Evolutionary conservation across 345 rosid genomes (phyloP).

Genomic region (Raphanus raphanistrum): DNA sequence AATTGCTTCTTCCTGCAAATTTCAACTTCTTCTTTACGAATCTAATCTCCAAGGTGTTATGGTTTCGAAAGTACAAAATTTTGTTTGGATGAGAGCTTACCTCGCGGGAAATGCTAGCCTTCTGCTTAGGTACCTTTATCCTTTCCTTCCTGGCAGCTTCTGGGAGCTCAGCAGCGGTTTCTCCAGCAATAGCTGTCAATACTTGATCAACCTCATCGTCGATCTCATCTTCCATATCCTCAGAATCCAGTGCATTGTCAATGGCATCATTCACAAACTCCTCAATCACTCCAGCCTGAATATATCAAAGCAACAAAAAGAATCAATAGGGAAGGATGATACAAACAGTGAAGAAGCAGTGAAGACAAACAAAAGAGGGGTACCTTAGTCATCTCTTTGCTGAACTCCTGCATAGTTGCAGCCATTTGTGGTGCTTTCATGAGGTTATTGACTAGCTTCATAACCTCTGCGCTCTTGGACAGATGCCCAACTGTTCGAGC

Average conservation of each 20-base stretch:
- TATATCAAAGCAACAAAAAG: slow-evolving; percentile 15
- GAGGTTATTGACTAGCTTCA: slow-evolving; percentile 91
- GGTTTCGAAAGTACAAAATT: neutral
- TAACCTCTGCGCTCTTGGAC: slow-evolving; percentile 89
- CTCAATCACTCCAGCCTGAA: slow-evolving; percentile 85
- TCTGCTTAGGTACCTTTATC: slow-evolving; percentile 62
- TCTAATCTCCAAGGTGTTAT: neutral
- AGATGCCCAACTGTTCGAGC: slow-evolving; percentile 91
- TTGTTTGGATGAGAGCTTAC: slow-evolving; percentile 31
- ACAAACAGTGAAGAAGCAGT: too few species aligned
- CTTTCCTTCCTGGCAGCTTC: slow-evolving; percentile 76
- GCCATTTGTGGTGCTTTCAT: slow-evolving; percentile 97
- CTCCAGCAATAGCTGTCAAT: slow-evolving; percentile 91
- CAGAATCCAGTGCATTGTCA: slow-evolving; percentile 76
- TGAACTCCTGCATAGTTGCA: slow-evolving; percentile 86
- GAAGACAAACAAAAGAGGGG: too few species aligned
- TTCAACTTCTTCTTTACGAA: neutral
- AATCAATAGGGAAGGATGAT: too few species aligned
- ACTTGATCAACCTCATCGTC: slow-evolving; percentile 97
- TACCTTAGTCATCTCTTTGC: slow-evolving; percentile 73
- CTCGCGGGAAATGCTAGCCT: slow-evolving; percentile 58
- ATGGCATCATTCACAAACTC: slow-evolving; percentile 84
- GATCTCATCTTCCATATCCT: slow-evolving; percentile 86
- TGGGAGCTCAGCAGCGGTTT: slow-evolving; percentile 90
- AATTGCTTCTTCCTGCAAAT: slow-evolving; percentile 68